Evolutionary conservation across 2,329 filamentous ascomycete genomes (phyloP).

Genomic region (Penicillium sp.): DNA sequence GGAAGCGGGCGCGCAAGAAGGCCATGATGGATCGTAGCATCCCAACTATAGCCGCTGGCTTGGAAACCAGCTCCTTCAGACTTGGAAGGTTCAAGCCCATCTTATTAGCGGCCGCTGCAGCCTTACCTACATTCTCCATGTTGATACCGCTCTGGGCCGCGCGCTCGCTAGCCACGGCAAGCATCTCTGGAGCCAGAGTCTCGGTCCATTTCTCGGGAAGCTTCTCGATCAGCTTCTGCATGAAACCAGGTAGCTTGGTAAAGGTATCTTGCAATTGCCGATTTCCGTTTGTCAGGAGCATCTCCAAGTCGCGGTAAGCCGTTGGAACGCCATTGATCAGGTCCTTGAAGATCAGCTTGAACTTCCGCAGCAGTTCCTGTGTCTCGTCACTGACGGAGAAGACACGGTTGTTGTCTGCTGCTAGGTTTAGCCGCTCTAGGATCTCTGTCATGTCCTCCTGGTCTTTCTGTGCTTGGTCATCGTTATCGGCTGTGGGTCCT

Average conservation of each 20-base stretch:
- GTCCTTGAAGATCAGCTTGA: conserved; percentile 88
- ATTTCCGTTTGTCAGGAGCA: conserved; percentile 59
- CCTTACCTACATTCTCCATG: conserved; percentile 47
- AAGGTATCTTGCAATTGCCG: conserved; percentile 60
- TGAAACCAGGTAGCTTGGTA: conserved; percentile 64
- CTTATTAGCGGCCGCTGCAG: conserved; percentile 57
- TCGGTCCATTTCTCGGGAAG: conserved; percentile 76
- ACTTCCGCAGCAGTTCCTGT: conserved; percentile 71
- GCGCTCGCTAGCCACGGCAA: conserved; percentile 72
- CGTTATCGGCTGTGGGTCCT: conserved; percentile 24
- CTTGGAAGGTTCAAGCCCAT: conserved; percentile 64
- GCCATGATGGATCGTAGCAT: conserved; percentile 88
- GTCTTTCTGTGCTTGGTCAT: conserved; percentile 50
- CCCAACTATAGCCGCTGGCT: conserved; percentile 77
- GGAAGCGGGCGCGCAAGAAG: conserved; percentile 80
- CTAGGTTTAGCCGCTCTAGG: conserved; percentile 77
- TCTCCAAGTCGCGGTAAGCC: conserved; percentile 82
- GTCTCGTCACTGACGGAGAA: conserved; percentile 82
- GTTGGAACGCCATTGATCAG: conserved; percentile 88
- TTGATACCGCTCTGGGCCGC: conserved; percentile 55
- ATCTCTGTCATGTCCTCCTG: conserved; percentile 70
- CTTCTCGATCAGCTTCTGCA: conserved; percentile 81
- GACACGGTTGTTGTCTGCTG: conserved; percentile 76
- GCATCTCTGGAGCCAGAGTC: conserved; percentile 70
- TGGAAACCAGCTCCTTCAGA: conserved; percentile 72